Conservation (phyloP, 164 flowering plant species). For the Protea cynaroides region DNA sequence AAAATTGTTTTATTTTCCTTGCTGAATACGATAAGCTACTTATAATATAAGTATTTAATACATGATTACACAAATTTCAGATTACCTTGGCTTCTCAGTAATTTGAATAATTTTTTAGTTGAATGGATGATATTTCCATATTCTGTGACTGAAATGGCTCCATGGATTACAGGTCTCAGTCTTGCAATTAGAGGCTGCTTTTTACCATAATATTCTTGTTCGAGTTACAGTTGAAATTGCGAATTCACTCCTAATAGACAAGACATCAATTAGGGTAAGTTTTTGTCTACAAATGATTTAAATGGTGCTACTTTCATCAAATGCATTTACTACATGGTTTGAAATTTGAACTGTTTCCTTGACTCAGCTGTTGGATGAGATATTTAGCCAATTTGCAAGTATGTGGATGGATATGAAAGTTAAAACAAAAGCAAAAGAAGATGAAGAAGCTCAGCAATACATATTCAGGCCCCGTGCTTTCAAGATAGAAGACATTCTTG, state of each 20-base stretch:
- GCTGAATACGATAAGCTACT: too few species aligned
- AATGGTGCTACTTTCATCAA: background rate
- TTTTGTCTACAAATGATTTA: background rate
- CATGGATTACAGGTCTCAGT: constrained; percentile 31
- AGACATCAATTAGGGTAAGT: constrained; percentile 47
- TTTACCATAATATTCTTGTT: constrained; percentile 43
- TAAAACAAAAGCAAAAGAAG: constrained; percentile 39
- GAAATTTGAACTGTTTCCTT: background rate
- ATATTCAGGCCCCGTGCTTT: constrained; percentile 69
- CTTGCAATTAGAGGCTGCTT: constrained; percentile 34
- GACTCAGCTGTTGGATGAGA: constrained; percentile 49
- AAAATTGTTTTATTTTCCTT: background rate
- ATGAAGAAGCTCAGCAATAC: constrained; percentile 42
- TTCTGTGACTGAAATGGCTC: constrained; percentile 1
- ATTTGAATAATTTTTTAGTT: background rate
- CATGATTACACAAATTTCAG: background rate
- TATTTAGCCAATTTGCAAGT: constrained; percentile 49
- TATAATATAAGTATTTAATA: background rate
- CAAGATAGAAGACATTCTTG: constrained; percentile 53
- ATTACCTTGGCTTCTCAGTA: background rate
- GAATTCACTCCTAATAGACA: constrained; percentile 42
- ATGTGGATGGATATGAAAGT: constrained; percentile 69
- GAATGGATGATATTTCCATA: background rate
- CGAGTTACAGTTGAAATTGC: constrained; percentile 40
- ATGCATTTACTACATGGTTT: background rate